Percentiles rank a stretch among this genome's conserved stretches.
Evolutionary conservation across 176 grass and related monocot genomes (phyloP).

Genomic region (Triticum monococcum): DNA sequence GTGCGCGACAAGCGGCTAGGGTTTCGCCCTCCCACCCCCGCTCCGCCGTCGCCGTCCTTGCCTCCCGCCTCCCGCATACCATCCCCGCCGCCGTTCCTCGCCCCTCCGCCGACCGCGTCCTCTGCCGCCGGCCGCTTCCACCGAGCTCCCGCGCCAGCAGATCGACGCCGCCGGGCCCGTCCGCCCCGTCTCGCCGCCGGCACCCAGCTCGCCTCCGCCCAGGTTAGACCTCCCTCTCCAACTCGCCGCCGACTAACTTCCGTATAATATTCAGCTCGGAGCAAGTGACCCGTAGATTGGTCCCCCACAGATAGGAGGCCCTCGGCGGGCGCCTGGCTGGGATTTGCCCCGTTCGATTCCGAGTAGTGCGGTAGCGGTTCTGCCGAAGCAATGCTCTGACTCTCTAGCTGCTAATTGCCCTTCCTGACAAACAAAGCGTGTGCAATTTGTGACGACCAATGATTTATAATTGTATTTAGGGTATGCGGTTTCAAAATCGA

Average conservation of each 20-base stretch:
- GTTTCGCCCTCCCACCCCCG: not conserved
- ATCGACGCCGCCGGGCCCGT: not conserved
- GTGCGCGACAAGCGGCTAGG: not conserved
- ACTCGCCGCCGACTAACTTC: not conserved
- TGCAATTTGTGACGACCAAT: not conserved
- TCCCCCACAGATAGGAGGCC: not conserved
- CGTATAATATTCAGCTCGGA: not conserved
- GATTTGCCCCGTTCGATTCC: not conserved
- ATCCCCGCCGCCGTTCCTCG: too few species aligned
- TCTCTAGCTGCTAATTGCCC: not conserved
- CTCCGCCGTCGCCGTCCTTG: not conserved
- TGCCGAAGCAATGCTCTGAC: not conserved
- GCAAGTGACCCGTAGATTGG: not conserved
- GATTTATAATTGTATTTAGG: not conserved
- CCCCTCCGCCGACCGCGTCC: too few species aligned
- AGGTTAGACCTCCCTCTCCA: not conserved
- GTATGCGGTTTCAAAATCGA: not conserved
- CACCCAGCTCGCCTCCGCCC: not conserved
- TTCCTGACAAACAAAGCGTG: not conserved
- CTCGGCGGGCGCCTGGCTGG: too few species aligned
- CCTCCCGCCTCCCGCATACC: too few species aligned
- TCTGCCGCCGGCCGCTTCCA: not conserved
- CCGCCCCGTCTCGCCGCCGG: not conserved
- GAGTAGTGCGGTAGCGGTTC: too few species aligned
- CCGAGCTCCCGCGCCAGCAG: not conserved